phyloP scores from a whole-genome alignment of 371 early-diverging fungal species.

The Mortierella sp. region DNA sequence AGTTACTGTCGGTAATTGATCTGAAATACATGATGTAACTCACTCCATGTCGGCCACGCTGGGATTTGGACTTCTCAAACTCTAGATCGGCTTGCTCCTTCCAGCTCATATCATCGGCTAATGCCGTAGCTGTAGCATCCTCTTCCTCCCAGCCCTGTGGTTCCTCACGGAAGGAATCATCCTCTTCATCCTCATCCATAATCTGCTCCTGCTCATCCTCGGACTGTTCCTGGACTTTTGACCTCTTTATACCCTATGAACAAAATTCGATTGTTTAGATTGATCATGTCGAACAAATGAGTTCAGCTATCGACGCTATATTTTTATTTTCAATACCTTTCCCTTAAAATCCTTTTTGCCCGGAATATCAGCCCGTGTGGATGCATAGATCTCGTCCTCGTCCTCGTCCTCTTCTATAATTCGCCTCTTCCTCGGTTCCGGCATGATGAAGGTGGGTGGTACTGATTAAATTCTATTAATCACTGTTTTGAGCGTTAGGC shows the following conservation, averaged over 20 bases:
- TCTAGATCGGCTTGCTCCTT: slow-evolving; percentile 17
- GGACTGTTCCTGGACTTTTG: slow-evolving; percentile 10
- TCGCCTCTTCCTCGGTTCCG: slow-evolving; percentile 46
- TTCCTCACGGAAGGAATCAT: slow-evolving; percentile 25
- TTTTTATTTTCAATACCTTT: slow-evolving; percentile 13
- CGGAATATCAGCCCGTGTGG: neutral
- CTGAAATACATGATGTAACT: neutral
- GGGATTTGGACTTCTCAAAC: slow-evolving; percentile 27
- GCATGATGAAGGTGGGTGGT: slow-evolving; percentile 22
- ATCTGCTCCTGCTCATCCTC: slow-evolving; percentile 14
- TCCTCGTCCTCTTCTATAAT: slow-evolving; percentile 49
- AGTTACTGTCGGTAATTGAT: neutral
- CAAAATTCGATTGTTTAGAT: neutral
- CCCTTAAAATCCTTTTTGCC: slow-evolving; percentile 12
- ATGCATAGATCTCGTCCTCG: slow-evolving; percentile 19
- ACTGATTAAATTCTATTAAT: neutral
- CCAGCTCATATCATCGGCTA: slow-evolving; percentile 19
- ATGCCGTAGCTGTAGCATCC: neutral
- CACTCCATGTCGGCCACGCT: slow-evolving; percentile 30
- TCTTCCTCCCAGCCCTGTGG: slow-evolving; percentile 34
- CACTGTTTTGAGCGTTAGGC: neutral
- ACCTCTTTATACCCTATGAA: slow-evolving; percentile 22
- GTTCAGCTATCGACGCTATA: neutral
- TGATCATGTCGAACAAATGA: neutral
- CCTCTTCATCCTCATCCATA: slow-evolving; percentile 26